Evolutionary conservation across 1,284 basidiomycete genomes (phyloP), one percentile per base, ranked within the genome.

Genomic region (Boletus smithii): DNA sequence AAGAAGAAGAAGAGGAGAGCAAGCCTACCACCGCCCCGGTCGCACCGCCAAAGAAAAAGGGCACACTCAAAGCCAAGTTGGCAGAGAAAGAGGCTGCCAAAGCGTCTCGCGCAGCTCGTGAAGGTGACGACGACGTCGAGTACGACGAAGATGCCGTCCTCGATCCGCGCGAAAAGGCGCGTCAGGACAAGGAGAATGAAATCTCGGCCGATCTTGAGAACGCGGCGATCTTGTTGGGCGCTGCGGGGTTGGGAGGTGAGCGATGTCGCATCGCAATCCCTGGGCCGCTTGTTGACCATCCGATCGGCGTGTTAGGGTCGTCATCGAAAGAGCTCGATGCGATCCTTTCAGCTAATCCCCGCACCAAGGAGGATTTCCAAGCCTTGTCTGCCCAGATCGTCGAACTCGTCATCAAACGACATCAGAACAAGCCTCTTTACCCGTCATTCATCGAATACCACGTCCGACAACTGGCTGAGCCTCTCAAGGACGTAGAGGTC

Each of bases 401-500:
- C 55, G 78, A 87, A 44, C 74, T 76, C 52, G 68, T 95, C 59
- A 73, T 91, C 69, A 81, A 85, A 59, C 81, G 79, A 59, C 88
- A 94, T 68, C 77, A 87, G 59, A 66, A 73, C 62, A 92, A 91
- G 65, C 88, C 90, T 3, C 75, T 93, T 10, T 97, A 91, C 65
- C 64, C 85, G 3, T 58, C 79, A 1, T 95, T 97, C 61, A 77
- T 92, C 51, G 91, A 95, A 62, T 77, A 87, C 58, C 83, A 92
- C 56, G 81, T 81, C 16, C 83, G 85, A 49, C 81, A 83, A 48
- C 69, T 95, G 16, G 83, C 85, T 3, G 69, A 73, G 51, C 81
- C 88, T 11, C 75, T 97, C 44, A 86, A 84, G 53, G 92, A 95
- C 54, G 83, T 92, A 42, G 93, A 97, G 61, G 85, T 92, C 27